phyloP scores from a whole-genome alignment of 768 basidiomycete genomes.

The Mycena indigotica region DNA sequence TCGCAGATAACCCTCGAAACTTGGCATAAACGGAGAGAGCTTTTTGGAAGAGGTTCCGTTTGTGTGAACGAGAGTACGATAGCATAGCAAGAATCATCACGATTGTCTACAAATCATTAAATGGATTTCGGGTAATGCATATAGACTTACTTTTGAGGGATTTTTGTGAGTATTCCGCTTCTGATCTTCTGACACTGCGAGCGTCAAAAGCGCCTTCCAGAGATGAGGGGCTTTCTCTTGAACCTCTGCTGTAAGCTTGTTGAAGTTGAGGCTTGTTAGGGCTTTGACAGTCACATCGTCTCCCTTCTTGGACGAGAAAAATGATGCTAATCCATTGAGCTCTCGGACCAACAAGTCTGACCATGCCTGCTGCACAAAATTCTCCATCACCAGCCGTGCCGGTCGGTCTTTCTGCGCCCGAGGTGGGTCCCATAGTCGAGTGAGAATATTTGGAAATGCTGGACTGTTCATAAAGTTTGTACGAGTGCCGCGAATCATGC shows the following conservation, averaged over 20 bases:
- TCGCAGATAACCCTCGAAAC: constrained; percentile 24
- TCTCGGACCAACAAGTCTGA: neutral
- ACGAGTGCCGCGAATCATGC: neutral
- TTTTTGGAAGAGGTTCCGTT: constrained; percentile 28
- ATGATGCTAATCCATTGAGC: neutral
- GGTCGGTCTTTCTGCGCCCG: neutral
- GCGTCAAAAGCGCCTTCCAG: too few species aligned
- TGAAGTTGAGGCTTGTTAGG: neutral
- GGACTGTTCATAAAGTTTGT: neutral
- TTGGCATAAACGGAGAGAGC: constrained; percentile 30
- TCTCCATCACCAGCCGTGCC: neutral
- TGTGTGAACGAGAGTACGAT: constrained; percentile 33
- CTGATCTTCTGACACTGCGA: neutral
- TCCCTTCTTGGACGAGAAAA: neutral
- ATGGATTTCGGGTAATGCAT: constrained; percentile 13
- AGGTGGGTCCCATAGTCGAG: neutral
- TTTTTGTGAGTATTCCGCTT: neutral
- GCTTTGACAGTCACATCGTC: neutral
- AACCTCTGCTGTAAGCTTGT: neutral
- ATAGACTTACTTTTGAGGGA: neutral
- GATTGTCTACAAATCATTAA: constrained; percentile 6
- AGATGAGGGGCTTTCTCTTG: too few species aligned
- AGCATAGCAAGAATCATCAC: constrained; percentile 28
- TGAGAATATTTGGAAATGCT: neutral
- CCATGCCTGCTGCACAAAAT: neutral